Base-by-base conservation (phyloP, 768 basidiomycete species). In the Lactifluus pinguis region DNA sequence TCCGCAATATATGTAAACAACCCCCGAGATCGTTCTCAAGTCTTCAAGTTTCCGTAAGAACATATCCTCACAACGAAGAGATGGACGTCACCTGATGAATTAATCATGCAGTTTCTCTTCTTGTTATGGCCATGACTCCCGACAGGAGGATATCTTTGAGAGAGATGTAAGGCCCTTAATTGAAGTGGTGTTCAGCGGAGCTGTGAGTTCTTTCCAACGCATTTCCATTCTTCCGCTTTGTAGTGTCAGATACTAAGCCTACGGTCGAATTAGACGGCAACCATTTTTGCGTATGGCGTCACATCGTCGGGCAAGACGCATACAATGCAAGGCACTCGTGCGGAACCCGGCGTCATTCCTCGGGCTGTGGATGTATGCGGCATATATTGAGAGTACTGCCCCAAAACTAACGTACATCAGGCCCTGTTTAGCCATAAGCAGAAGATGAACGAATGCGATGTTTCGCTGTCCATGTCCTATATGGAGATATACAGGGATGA, bases 401-500 rank as follows among this genome's bases (percentile, higher is more conserved):
- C 56, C 3, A 39, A 32, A 47, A 17, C 57, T 52, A 11, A 52
- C 38, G 36, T 34, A 48, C 48, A 11, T 53, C 34, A n/a, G 59
- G 58, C 65, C 21, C 29, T 59, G 34, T 62, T 60, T 49, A 42
- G 55, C 21, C 13, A 48, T 62, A 67, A 63, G 63, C 13, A 57
- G 65, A 30, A 66, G 63, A 42, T 53, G 25, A 17, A 44, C 57
- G 39, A 55, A 38, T 75, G 78, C 47, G 71, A 76, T 41, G 76
- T 83, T 5, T 76, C 77, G 1, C 72, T 85, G 25, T 68, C 77
- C 6, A 75, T 88, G 14, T 87, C 87, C 1, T 93, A 93, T 63
- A 88, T 91, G 83, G 92, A 95, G 70, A 91, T 95, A 55, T 91
- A 93, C 73, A 90, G 89, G 68, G 92, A 95, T 68, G 92, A 95